Base-by-base conservation (phyloP, 2,329 filamentous ascomycete genomes). In the Pseudocercospora vitis region DNA sequence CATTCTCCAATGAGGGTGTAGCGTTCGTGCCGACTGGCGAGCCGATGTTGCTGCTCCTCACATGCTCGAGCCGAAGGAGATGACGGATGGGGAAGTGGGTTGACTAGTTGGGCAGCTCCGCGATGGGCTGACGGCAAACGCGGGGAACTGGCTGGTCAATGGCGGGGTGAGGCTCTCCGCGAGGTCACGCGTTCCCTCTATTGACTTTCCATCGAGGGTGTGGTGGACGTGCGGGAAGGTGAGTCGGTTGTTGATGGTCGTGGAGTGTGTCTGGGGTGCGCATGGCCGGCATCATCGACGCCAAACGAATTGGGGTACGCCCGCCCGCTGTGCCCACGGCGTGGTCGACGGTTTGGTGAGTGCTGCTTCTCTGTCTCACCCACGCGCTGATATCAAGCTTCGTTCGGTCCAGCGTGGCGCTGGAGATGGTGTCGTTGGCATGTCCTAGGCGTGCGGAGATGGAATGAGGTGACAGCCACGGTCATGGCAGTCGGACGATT, bases 171-270 rank as follows among this genome's bases (percentile, higher is more conserved):
- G 37, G 37, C 12, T 24, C 18, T 23, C 19, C n/a, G 14, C 16
- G 18, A 23, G 19, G 37, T 24, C 37, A 31, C 42, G 42, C 23
- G 24, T 45, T 31, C 23, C 23, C 24, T 31, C 12, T 45, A 19
- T 14, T n/a, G 9, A n/a, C n/a, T n/a, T n/a, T n/a, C n/a, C n/a
- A n/a, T n/a, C n/a, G n/a, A 18, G 35, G 21, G 18, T 21, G 9
- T 21, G 35, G n/a, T 45, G 11, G 42, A 31, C 39, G 12, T 29
- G 5, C 40, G 40, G 21, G 23, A n/a, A 26, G 24, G 11, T 45
- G 40, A 45, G 23, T 45, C 40, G 24, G 40, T 45, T 26, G 40
- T 28, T 45, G 40, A 29, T n/a, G n/a, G n/a, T n/a, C n/a, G n/a
- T n/a, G n/a, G n/a, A n/a, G n/a, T n/a, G n/a, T n/a, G n/a, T n/a